Evolutionary conservation across 257 asterid species (phyloP).

Genomic region (Datura wrightii): DNA sequence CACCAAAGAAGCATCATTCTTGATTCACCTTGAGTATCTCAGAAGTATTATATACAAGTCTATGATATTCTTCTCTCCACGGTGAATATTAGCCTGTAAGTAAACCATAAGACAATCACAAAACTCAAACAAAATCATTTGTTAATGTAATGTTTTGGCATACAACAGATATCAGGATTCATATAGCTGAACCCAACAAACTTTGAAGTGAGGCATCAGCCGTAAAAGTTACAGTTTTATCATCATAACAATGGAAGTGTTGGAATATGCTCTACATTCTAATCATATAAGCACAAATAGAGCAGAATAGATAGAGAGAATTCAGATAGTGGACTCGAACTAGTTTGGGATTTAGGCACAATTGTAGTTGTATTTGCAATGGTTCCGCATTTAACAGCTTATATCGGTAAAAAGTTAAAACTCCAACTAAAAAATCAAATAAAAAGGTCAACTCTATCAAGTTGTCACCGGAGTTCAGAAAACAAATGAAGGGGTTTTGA

Average conservation of each 20-base stretch:
- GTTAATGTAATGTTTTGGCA: background rate
- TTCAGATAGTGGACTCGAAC: background rate
- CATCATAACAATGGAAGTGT: constrained; percentile 6
- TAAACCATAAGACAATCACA: constrained; percentile 23
- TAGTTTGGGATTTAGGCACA: background rate
- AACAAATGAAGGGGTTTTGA: background rate
- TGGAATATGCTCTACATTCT: background rate
- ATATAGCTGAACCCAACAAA: background rate
- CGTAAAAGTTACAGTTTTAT: background rate
- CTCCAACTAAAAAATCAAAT: constrained; percentile 1
- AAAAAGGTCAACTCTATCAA: constrained; percentile 3
- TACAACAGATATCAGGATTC: background rate
- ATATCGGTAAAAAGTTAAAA: background rate
- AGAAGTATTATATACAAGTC: constrained; percentile 80
- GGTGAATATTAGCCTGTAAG: constrained; percentile 71
- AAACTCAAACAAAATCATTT: background rate
- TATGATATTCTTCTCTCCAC: constrained; percentile 75
- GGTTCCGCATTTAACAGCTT: background rate
- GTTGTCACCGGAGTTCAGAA: background rate
- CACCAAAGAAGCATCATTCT: constrained; percentile 18
- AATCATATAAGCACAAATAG: background rate
- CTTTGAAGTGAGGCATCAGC: background rate
- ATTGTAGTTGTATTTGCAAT: background rate
- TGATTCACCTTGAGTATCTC: constrained; percentile 75
- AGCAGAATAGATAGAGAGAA: background rate